These are phyloP conservation scores for Rubia yunnanensis DNA, from an alignment of 257 asterid genomes.

Conservation along the genomic window DNA sequence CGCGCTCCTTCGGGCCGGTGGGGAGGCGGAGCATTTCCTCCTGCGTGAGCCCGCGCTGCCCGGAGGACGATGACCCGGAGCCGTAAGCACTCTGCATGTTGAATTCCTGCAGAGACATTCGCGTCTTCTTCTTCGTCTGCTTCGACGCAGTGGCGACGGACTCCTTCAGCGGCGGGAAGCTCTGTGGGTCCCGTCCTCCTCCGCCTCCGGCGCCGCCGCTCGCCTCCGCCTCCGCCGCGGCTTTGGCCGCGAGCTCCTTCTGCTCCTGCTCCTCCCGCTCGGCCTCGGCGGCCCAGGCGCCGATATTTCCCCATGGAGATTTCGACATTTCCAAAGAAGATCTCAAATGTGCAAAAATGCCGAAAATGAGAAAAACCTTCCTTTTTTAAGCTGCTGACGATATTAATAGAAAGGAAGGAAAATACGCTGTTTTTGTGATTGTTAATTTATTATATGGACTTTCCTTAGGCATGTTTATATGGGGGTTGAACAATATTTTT, in stretches of 20 bases:
- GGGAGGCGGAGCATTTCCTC: conserved; percentile 82
- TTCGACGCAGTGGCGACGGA: conserved; percentile 32
- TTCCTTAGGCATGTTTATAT: no score
- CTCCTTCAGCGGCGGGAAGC: conserved; percentile 69
- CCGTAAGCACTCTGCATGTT: conserved; percentile 31
- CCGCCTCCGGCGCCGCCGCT: conserved; percentile 21
- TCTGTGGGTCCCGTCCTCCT: conserved; percentile 20
- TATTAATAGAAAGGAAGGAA: not conserved
- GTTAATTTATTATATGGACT: not conserved
- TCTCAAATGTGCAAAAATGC: conserved; percentile 8
- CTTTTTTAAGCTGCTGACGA: not conserved
- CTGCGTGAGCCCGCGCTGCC: conserved; percentile 39
- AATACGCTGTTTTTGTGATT: not conserved
- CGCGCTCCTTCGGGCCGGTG: conserved; percentile 84
- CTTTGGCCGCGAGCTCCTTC: conserved; percentile 48
- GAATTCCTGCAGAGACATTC: conserved; percentile 77
- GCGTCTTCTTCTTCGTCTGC: conserved; percentile 81
- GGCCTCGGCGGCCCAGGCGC: conserved; percentile 94
- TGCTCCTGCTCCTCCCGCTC: conserved; percentile 88
- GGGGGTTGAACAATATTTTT: no score
- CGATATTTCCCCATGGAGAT: conserved; percentile 89
- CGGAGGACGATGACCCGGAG: conserved; percentile 14
- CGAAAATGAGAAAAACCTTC: not conserved
- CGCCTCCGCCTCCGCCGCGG: conserved; percentile 39
- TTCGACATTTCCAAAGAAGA: conserved; percentile 54